Evolutionary conservation across 2,329 filamentous ascomycete species (phyloP), one percentile per base, ranked within the genome.

Genomic region (Shiraia bambusicola): DNA sequence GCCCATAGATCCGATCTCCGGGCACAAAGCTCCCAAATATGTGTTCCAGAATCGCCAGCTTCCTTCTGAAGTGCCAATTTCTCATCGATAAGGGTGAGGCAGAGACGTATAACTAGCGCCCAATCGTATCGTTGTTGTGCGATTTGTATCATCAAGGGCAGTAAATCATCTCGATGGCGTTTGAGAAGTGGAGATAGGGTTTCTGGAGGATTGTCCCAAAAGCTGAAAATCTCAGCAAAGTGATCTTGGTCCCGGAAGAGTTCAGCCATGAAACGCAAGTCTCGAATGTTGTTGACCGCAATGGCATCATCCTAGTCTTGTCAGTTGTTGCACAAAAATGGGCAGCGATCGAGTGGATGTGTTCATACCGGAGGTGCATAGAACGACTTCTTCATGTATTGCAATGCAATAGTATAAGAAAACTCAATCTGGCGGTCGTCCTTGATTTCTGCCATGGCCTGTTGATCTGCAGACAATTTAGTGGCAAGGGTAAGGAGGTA

Each of bases 181-280:
- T 50, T 41, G 33, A 59, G 45, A 10, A 63, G 42, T 17, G 39
- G 39, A 32, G 46, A 26, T 19, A 65, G 28, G 10, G 37, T 29
- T 33, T 39, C 29, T 10, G 59, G 49, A 8, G 59, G 48, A 11
- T 45, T 38, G 9, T 41, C 34, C 59, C 61, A 65, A 1, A 62
- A 42, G 4, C 56, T 33, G n/a, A 60, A 32, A 2, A 68, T 49
- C 30, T 67, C 61, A 13, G 36, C 40, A 12, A 33, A 48, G 16
- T 50, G 51, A 11, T 44, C 35, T 42, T 66, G 64, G 14, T 58
- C 50, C 19, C 44, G 28, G 29, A 58, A 67, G 24, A 67, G 56
- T 11, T 59, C 50, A 6, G 50, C 55, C 60, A 67, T 65, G 35
- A 69, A 67, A 14, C 62, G 60, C 19, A 69, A 38, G 41, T 67